Conservation (phyloP, 371 early-diverging fungal species). For the Apophysomyces trapeziformis region DNA sequence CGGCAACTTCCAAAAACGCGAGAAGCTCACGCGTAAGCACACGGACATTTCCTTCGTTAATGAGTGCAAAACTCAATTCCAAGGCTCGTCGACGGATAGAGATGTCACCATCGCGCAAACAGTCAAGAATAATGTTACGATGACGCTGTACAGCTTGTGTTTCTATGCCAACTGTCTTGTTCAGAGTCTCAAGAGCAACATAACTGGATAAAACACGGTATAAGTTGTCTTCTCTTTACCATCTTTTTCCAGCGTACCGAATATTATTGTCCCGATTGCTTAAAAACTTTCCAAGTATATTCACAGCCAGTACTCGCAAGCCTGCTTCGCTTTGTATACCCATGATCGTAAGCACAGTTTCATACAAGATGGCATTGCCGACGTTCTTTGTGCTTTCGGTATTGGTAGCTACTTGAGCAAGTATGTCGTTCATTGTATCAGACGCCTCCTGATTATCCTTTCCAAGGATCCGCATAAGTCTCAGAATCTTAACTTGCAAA, state of each 20-base stretch:
- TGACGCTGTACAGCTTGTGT: slow-evolving; percentile 96
- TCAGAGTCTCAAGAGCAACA: slow-evolving; percentile 93
- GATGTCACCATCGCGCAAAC: slow-evolving; percentile 93
- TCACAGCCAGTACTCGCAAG: slow-evolving; percentile 93
- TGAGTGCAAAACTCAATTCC: slow-evolving; percentile 94
- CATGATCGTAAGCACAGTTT: slow-evolving; percentile 95
- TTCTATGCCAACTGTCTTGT: slow-evolving; percentile 88
- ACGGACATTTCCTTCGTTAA: slow-evolving; percentile 92
- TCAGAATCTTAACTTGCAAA: slow-evolving; percentile 93
- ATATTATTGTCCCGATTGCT: slow-evolving; percentile 96
- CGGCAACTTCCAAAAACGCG: slow-evolving; percentile 90
- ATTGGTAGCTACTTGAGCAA: slow-evolving; percentile 96
- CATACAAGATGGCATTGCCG: slow-evolving; percentile 96
- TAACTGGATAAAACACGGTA: slow-evolving; percentile 58
- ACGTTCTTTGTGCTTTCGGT: slow-evolving; percentile 96
- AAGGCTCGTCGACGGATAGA: slow-evolving; percentile 96
- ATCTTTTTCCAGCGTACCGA: slow-evolving; percentile 56
- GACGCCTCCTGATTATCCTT: slow-evolving; percentile 84
- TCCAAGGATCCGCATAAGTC: slow-evolving; percentile 88
- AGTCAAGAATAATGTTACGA: slow-evolving; percentile 93
- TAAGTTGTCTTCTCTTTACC: not conserved
- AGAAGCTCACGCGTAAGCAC: slow-evolving; percentile 92
- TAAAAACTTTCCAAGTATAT: slow-evolving; percentile 95
- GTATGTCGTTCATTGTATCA: slow-evolving; percentile 95
- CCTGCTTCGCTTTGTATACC: slow-evolving; percentile 91